phyloP scores from a whole-genome alignment of 106 monocot species.

The Phalaenopsis aphrodite region DNA sequence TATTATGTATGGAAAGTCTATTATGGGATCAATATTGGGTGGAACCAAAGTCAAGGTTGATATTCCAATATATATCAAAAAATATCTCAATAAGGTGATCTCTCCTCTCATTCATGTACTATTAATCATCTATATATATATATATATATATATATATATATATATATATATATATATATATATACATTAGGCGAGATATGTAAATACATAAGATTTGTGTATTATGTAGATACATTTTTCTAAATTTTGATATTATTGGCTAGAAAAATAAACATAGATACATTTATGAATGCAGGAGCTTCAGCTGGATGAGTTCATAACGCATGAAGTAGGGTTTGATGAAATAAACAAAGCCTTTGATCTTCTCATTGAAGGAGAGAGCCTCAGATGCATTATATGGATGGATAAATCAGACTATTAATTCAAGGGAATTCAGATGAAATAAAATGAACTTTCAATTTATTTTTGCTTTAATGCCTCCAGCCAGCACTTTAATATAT shows the following conservation, averaged over 20 bases:
- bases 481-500: too few relatives aligned
- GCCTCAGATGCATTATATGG: constrained; percentile 67
- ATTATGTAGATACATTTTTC: too few relatives aligned
- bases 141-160: too few relatives aligned
- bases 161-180: too few relatives aligned
- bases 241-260: too few relatives aligned
- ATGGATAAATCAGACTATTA: constrained; percentile 25
- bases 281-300: constrained; percentile 31
- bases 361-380: constrained; percentile 56
- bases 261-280: too few relatives aligned
- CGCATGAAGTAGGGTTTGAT: constrained; percentile 53
- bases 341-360: constrained; percentile 90
- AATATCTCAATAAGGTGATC: constrained; percentile 58
- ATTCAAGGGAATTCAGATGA: too few relatives aligned
- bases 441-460: too few relatives aligned
- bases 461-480: too few relatives aligned
- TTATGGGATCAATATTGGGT: constrained; percentile 62
- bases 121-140: too few relatives aligned
- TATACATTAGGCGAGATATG: too few relatives aligned
- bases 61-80: constrained; percentile 51
- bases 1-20: constrained; percentile 38
- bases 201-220: too few relatives aligned
- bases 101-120: background rate
- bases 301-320: constrained; percentile 50
- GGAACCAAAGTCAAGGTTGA: constrained; percentile 72